These are phyloP conservation scores for Hyaloscypha finlandica DNA, from an alignment of 495 filamentous ascomycete species.

Conservation along the genomic window DNA sequence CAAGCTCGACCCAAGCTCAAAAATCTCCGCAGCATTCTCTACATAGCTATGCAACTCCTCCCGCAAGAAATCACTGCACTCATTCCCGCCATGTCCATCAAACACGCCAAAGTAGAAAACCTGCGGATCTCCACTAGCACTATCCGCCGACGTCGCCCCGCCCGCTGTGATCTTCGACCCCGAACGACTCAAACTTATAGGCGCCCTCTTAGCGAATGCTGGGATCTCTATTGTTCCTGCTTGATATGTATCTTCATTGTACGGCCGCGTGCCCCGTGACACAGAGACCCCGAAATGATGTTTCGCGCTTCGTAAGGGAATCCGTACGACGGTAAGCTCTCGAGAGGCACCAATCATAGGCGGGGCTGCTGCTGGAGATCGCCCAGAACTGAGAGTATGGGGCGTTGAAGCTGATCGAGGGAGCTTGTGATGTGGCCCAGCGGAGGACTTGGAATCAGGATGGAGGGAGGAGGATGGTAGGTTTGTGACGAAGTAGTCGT, in stretches of 20 bases:
- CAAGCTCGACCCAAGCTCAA: constrained; percentile 74
- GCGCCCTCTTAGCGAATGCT: constrained; percentile 82
- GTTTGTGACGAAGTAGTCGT: constrained; percentile 96
- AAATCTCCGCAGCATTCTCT: constrained; percentile 72
- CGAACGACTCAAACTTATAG: constrained; percentile 62
- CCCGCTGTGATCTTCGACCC: constrained; percentile 37
- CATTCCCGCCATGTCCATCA: constrained; percentile 90
- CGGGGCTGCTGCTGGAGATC: constrained; percentile 56
- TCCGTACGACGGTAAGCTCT: constrained; percentile 96
- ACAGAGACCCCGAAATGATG: constrained; percentile 87
- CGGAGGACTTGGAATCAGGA: constrained; percentile 71
- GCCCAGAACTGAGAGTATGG: constrained; percentile 59
- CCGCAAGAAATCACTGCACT: constrained; percentile 85
- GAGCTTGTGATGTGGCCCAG: constrained; percentile 75
- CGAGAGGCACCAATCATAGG: constrained; percentile 57
- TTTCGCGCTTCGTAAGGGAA: constrained; percentile 89
- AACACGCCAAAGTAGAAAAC: constrained; percentile 98
- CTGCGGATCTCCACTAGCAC: constrained; percentile 83
- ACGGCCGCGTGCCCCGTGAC: constrained; percentile 76
- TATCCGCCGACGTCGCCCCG: constrained; percentile 65
- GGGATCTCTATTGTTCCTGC: constrained; percentile 92
- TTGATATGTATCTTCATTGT: constrained; percentile 95
- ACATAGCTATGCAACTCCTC: constrained; percentile 87
- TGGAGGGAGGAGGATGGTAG: constrained; percentile 91
- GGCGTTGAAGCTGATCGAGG: constrained; percentile 83